Base-by-base conservation (phyloP, 495 filamentous ascomycete genomes). In the Elasticomyces elasticus region DNA sequence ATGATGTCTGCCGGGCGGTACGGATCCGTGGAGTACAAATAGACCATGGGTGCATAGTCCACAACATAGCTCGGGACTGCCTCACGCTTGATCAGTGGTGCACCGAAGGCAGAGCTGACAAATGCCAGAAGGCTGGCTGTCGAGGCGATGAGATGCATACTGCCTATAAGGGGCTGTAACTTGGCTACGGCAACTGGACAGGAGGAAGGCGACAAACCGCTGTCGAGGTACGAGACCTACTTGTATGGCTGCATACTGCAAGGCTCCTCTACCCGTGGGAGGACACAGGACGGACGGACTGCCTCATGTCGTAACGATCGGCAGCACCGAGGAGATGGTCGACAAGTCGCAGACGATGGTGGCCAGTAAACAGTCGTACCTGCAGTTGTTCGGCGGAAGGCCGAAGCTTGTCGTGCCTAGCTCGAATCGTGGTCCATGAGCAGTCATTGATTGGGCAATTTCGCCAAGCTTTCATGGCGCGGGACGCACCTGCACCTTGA, bases 1-100 rank as follows among this genome's bases (percentile, higher is more conserved):
- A 64, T 67, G 52, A 85, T 72, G 59, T 83, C 81, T 28, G 79
- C 76, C 1, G 82, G 82, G 26, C 70, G 68, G 61, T 82, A 84
- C 33, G 63, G 55, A 23, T 85, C 82, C 54, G 70, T 61, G 35
- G 74, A 75, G 54, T 82, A 71, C n/a, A 84, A 74, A 30, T 62
- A 67, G 46, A 67, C 64, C 4, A 68, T 38, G 1, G 67, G 66
- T 31, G 67, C 67, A 62, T 54, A 51, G 5, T 9, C 37, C 13
- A 40, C 3, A 19, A 49, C 52, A 22, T 35, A 55, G 20, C 5
- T 12, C 6, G 52, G 52, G 12, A 55, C 52, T 24, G 31, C 40
- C 15, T 22, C 15, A n/a, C 37, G 51, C 31, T 15, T 26, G 24
- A 20, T n/a, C n/a, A 52, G 33, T 7, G 49, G 20, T 28, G 49